A percentile compares a stretch with the other conserved stretches of the same genome.
These are phyloP conservation scores for Basipetospora chlamydospora DNA, from an alignment of 2,329 filamentous ascomycete genomes.

Conservation along the genomic window DNA sequence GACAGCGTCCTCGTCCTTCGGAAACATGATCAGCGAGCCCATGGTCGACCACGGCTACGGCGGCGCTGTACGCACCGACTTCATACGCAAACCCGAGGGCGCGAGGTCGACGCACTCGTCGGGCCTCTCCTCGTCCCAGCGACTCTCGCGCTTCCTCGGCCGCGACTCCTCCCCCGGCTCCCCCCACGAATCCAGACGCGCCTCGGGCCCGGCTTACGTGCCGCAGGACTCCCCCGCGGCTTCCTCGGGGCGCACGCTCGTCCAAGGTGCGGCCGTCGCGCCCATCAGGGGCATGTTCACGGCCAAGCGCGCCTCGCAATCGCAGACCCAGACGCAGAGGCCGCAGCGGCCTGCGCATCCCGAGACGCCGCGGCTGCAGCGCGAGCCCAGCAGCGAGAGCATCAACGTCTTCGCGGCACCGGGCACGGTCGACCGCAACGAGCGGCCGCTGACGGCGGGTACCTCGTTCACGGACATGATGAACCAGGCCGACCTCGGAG, in stretches of 20 bases:
- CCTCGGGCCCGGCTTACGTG: too few species aligned
- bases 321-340: too few species aligned
- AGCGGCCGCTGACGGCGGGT: constrained; percentile 9
- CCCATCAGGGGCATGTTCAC: constrained; percentile 24
- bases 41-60: constrained; percentile 31
- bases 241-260: too few species aligned
- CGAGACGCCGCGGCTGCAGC: constrained; percentile 20
- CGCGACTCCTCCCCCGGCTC: constrained; percentile 6
- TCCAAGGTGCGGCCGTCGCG: too few species aligned
- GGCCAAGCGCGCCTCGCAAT: too few species aligned
- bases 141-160: constrained; percentile 7
- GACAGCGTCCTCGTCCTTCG: constrained; percentile 23
- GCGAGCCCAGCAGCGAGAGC: constrained; percentile 31
- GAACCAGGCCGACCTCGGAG: constrained; percentile 29
- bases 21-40: constrained; percentile 39
- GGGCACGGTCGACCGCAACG: constrained; percentile 17
- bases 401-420: constrained; percentile 40
- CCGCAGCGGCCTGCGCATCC: constrained; percentile 9
- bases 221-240: too few species aligned
- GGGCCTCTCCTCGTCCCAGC: background rate
- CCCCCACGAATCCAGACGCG: constrained; percentile 6
- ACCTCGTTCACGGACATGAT: constrained; percentile 40
- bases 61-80: constrained; percentile 34
- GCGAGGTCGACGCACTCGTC: constrained; percentile 6
- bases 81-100: constrained; percentile 26